A percentile compares a stretch with the other conserved stretches of the same genome.
These are phyloP conservation scores for Lactifluus echinatus DNA, from an alignment of 768 basidiomycete species.

Conservation along the genomic window DNA sequence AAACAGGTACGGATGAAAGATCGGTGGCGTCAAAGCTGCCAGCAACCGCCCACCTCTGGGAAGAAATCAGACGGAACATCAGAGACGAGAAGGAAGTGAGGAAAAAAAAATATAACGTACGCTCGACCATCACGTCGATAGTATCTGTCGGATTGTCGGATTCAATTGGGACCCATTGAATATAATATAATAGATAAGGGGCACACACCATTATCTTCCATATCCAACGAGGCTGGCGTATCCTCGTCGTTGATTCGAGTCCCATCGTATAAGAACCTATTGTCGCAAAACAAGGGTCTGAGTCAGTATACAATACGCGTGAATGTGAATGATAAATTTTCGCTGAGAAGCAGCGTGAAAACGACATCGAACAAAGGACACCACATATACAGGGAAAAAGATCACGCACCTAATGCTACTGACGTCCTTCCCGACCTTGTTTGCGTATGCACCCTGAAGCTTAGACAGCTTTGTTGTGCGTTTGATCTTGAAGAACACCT, in stretches of 20 bases:
- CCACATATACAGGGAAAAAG: background rate
- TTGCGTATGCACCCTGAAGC: conserved; percentile 86
- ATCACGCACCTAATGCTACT: conserved; percentile 78
- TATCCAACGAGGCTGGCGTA: conserved; percentile 74
- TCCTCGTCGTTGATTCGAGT: conserved; percentile 79
- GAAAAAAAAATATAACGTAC: conserved; percentile 39
- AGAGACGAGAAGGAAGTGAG: background rate
- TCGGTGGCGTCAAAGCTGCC: conserved; percentile 9
- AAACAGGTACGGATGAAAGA: conserved; percentile 8
- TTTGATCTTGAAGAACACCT: conserved; percentile 98
- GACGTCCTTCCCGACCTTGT: conserved; percentile 87
- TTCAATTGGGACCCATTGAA: background rate
- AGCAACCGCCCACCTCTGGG: conserved; percentile 70
- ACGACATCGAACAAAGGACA: background rate
- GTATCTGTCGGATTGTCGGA: conserved; percentile 48
- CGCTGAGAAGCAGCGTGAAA: background rate
- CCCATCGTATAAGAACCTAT: conserved; percentile 89
- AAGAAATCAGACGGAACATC: background rate
- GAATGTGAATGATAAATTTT: background rate
- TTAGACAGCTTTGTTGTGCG: conserved; percentile 87
- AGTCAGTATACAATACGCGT: background rate
- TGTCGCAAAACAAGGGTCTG: background rate
- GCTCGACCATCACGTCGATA: conserved; percentile 96
- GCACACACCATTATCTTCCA: conserved; percentile 77
- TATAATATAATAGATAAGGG: background rate